phyloP scores from a whole-genome alignment of 2,329 filamentous ascomycete genomes.

The Aureobasidium melanogenum region DNA sequence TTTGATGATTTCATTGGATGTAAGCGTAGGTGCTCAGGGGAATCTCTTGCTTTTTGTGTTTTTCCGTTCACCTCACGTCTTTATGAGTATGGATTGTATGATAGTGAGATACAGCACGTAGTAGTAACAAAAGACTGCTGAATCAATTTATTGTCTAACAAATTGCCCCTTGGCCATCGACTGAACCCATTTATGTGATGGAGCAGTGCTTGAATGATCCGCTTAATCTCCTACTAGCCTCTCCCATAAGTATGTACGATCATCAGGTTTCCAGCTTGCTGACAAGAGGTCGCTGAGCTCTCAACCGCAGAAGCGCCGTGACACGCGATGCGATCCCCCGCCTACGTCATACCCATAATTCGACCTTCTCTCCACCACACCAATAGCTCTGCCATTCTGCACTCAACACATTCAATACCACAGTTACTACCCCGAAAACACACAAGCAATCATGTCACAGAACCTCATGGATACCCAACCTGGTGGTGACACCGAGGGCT shows the following conservation, averaged over 20 bases:
- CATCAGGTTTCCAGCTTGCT: no score
- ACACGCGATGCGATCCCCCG: neutral
- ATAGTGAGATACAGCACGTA: neutral
- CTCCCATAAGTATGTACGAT: no score
- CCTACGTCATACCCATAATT: neutral
- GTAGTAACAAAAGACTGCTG: neutral
- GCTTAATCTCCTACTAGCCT: no score
- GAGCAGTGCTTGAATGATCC: no score
- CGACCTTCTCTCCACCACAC: neutral
- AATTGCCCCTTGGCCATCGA: no score
- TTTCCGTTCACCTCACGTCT: neutral
- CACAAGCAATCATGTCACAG: constrained; percentile 35
- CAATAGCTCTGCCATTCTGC: neutral
- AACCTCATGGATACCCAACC: constrained; percentile 50
- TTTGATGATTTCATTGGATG: neutral
- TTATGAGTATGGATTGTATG: neutral
- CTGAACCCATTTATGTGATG: no score
- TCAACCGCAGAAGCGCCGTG: neutral
- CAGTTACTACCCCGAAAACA: neutral
- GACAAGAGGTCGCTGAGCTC: neutral
- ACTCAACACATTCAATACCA: neutral
- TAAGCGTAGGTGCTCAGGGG: constrained; percentile 6
- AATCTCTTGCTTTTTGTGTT: neutral
- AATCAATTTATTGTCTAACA: no score
- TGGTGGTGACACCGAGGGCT: constrained; percentile 41